A percentile compares a stretch with the other conserved stretches of the same genome.
Evolutionary conservation across 2,329 filamentous ascomycete species (phyloP).

Genomic region (Plenodomus lindquistii): DNA sequence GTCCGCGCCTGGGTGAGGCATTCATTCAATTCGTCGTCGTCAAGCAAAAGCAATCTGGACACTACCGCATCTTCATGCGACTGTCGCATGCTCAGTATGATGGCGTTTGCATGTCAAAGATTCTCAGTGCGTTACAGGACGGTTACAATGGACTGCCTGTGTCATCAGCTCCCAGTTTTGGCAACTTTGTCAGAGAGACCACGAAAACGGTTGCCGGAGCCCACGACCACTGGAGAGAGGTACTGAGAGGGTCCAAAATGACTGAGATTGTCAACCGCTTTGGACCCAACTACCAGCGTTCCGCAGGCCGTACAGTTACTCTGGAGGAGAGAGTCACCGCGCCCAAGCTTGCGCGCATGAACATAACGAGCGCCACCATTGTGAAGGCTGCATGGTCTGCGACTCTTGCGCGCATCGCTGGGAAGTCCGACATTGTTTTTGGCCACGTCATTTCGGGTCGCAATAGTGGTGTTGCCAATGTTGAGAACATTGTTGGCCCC

Average conservation of each 20-base stretch:
- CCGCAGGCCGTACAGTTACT: conserved; percentile 33
- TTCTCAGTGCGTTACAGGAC: conserved; percentile 32
- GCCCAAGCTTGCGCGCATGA: conserved; percentile 25
- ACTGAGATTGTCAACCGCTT: conserved; percentile 39
- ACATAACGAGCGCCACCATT: conserved; percentile 48
- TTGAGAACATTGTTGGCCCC: conserved; percentile 47
- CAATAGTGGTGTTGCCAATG: conserved; percentile 41
- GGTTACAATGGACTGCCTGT: conserved; percentile 39
- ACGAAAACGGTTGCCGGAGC: conserved; percentile 33
- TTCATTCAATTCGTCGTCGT: conserved; percentile 39
- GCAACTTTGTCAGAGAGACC: conserved; percentile 35
- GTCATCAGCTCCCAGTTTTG: conserved; percentile 36
- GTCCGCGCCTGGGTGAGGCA: conserved; percentile 33
- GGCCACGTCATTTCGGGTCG: conserved; percentile 49
- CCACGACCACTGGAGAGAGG: conserved; percentile 37
- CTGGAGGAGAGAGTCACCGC: conserved; percentile 30
- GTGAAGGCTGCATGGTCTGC: conserved; percentile 54
- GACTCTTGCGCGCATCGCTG: conserved; percentile 44
- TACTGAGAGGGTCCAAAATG: conserved; percentile 39
- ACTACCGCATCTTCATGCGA: conserved; percentile 38
- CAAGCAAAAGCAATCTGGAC: conserved; percentile 34
- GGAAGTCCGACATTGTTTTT: conserved; percentile 48
- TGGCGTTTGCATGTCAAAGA: conserved; percentile 36
- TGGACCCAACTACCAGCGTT: conserved; percentile 38
- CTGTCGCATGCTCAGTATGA: conserved; percentile 43